Conservation (phyloP, 2,329 filamentous ascomycete genomes). For the Pestalotiopsis sp. region DNA sequence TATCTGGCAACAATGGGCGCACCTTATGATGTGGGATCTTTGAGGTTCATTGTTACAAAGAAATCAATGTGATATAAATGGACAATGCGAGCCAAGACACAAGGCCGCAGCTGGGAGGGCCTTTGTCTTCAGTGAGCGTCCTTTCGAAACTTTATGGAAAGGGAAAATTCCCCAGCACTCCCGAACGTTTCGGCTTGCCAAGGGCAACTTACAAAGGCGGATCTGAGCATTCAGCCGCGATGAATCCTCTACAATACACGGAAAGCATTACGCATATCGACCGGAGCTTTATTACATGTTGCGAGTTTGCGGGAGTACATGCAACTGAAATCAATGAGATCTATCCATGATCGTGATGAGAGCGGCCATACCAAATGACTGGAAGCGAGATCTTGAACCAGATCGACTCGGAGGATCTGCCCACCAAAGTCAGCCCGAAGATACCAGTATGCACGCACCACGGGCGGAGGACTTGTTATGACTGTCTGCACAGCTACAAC, state of each 20-base stretch:
- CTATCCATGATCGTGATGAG: no score
- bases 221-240: no score
- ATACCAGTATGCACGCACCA: background rate
- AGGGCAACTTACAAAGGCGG: background rate
- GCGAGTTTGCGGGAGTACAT: no score
- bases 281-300: no score
- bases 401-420: background rate
- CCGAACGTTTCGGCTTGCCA: background rate
- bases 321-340: no score
- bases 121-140: background rate
- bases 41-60: background rate
- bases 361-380: background rate
- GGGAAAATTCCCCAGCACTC: background rate
- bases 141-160: background rate
- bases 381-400: background rate
- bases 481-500: conserved; percentile 7
- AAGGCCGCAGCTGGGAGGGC: background rate
- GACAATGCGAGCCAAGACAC: background rate
- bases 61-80: background rate
- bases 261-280: no score
- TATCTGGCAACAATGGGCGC: no score
- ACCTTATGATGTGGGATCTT: no score
- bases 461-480: background rate
- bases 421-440: background rate
- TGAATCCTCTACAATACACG: no score